These are phyloP conservation scores for Diaporthe capsici DNA, from an alignment of 2,329 filamentous ascomycete genomes.

Conservation along the genomic window DNA sequence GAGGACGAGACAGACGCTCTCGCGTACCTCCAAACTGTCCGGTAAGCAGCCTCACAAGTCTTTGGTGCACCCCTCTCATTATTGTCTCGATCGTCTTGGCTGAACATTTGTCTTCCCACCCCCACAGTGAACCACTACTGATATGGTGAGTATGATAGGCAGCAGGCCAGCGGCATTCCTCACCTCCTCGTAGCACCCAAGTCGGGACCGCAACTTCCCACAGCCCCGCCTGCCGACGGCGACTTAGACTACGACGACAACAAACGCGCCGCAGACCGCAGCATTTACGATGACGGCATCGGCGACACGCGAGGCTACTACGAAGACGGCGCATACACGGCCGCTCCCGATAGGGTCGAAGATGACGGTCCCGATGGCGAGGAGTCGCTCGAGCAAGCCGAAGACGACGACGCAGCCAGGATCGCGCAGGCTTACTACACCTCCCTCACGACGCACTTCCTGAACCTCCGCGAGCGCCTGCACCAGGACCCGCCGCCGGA, in stretches of 20 bases:
- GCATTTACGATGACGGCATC: conserved; percentile 62
- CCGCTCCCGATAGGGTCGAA: conserved; percentile 61
- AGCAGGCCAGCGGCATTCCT: conserved; percentile 82
- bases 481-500: conserved; percentile 66
- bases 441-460: conserved; percentile 75
- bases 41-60: conserved; percentile 63
- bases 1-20: conserved; percentile 78
- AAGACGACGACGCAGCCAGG: conserved; percentile 48
- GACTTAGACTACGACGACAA: conserved; percentile 49
- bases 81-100: conserved; percentile 36
- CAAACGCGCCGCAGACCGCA: conserved; percentile 52
- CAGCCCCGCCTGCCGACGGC: conserved; percentile 50
- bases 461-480: conserved; percentile 73
- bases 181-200: conserved; percentile 77
- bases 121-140: conserved; percentile 53
- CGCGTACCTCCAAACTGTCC: conserved; percentile 78
- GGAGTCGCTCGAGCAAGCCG: conserved; percentile 48
- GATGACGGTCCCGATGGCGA: conserved; percentile 44
- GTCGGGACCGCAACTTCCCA: conserved; percentile 65
- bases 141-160: conserved; percentile 72
- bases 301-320: conserved; percentile 76
- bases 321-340: conserved; percentile 84
- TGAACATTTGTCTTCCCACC: conserved; percentile 32
- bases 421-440: conserved; percentile 78
- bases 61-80: conserved; percentile 38